Base-by-base conservation (phyloP, 495 filamentous ascomycete genomes). In the Rostrohypoxylon terebratum region DNA sequence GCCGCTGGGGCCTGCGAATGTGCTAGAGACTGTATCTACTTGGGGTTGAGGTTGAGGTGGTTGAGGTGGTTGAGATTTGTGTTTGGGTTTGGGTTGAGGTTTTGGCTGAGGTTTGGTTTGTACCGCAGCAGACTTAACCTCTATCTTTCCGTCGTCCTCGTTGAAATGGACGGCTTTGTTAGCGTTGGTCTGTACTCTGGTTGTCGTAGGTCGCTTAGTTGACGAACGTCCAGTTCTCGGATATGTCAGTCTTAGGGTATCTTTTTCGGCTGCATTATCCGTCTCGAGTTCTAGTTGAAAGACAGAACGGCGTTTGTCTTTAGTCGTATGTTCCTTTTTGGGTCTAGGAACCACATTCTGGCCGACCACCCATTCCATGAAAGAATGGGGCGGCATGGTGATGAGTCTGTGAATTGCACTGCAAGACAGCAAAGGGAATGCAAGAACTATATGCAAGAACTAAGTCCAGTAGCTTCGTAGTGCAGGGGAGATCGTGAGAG, bases 281-380 rank as follows among this genome's bases (percentile, higher is more conserved):
- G 82, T 82, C 13, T 77, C 55, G 6, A 85, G 44, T 28, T 79
- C 76, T 14, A 82, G 40, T 7, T 66, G 68, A 42, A 80, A 66
- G 20, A 81, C 69, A 18, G 51, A 54, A 3, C 70, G 74, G 20
- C 21, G 18, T 54, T 45, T 25, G 11, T 7, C 23, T 54, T 42
- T 13, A 31, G 10, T 23, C 11, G 23, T 14, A 5, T 11, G 11
- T 31, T 59, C 71, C 18, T 50, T 62, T 20, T 50, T 62, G 9
- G 25, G n/a, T 7, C 14, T 44, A 0, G 33, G 65, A 4, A 63
- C 45, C 33, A 80, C 34, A 23, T 81, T 82, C 42, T 77, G 78
- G 33, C 82, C 82, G 1, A 82, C 59, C 57, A 83, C 73, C 83
- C 83, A 85, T 69, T 85, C 82, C 36, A n/a, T 33, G 23, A 78